These are phyloP conservation scores for Gnomoniopsis sp. DNA, from an alignment of 2,329 filamentous ascomycete species.

Conservation along the genomic window DNA sequence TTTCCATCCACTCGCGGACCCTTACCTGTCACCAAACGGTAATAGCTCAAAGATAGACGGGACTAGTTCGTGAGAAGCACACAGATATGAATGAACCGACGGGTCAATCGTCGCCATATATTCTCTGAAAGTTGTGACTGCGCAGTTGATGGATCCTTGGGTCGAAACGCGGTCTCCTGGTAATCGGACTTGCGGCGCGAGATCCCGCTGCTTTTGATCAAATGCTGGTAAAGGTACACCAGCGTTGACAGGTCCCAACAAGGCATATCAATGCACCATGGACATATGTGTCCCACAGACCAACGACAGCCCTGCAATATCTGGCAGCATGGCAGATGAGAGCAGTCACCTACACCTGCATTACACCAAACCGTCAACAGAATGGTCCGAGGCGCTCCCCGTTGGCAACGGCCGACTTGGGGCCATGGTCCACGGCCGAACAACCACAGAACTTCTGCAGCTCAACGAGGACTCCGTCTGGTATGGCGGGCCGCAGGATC, in stretches of 20 bases:
- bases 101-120: neutral
- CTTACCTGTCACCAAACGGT: neutral
- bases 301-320: neutral
- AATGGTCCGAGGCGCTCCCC: conserved; percentile 37
- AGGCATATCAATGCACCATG: neutral
- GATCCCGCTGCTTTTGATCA: neutral
- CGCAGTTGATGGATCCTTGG: neutral
- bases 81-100: conserved; percentile 4
- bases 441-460: conserved; percentile 38
- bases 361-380: conserved; percentile 27
- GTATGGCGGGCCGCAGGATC: conserved; percentile 42
- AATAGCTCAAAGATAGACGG: conserved; percentile 2
- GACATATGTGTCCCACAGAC: neutral
- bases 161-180: neutral
- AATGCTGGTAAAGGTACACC: no score
- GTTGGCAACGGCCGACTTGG: conserved; percentile 45
- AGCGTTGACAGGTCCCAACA: neutral
- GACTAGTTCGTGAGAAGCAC: conserved; percentile 5
- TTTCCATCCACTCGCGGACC: conserved; percentile 17
- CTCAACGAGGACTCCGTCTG: conserved; percentile 47
- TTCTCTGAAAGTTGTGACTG: neutral
- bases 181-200: conserved; percentile 8
- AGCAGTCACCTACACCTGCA: conserved; percentile 20
- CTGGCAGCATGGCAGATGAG: neutral
- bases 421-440: conserved; percentile 42